Evolutionary conservation across 805 yeast species (phyloP).

Genomic region (Yueomyces sinensis): DNA sequence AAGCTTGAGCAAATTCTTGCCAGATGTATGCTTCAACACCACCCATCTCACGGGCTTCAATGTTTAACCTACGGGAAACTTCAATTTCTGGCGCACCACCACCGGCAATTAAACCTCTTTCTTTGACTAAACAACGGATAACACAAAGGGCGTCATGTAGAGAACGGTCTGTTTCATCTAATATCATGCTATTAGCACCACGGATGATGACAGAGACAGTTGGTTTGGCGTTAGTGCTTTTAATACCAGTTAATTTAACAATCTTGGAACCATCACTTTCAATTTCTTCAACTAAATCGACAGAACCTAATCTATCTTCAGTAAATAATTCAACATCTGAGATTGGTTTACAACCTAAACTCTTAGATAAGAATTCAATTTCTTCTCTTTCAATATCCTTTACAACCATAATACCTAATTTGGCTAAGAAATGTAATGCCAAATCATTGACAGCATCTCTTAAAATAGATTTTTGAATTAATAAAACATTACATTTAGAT

Average conservation of each 20-base stretch:
- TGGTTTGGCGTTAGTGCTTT: slow-evolving; percentile 25
- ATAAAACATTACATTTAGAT: slow-evolving; percentile 85
- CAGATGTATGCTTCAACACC: slow-evolving; percentile 88
- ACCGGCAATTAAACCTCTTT: slow-evolving; percentile 87
- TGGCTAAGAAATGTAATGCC: slow-evolving; percentile 88
- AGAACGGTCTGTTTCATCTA: slow-evolving; percentile 96
- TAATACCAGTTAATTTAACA: slow-evolving; percentile 76
- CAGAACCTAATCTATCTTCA: slow-evolving; percentile 85
- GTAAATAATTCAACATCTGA: slow-evolving; percentile 90
- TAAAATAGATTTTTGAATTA: slow-evolving; percentile 84
- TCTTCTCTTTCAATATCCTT: slow-evolving; percentile 96
- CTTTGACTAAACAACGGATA: slow-evolving; percentile 76
- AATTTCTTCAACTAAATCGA: slow-evolving; percentile 84
- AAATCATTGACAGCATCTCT: slow-evolving; percentile 92
- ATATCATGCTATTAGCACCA: slow-evolving; percentile 82
- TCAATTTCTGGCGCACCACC: slow-evolving; percentile 98
- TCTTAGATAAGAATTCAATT: slow-evolving; percentile 70
- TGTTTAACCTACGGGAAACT: slow-evolving; percentile 58
- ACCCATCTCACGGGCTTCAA: slow-evolving; percentile 56
- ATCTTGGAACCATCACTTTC: slow-evolving; percentile 84
- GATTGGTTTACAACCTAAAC: slow-evolving; percentile 89
- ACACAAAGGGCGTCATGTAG: slow-evolving; percentile 97
- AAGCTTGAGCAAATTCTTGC: slow-evolving; percentile 83
- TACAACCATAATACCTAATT: slow-evolving; percentile 84
- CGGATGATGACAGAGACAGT: slow-evolving; percentile 87